Conservation (phyloP, 768 basidiomycete genomes). For the Astraeus odoratus region DNA sequence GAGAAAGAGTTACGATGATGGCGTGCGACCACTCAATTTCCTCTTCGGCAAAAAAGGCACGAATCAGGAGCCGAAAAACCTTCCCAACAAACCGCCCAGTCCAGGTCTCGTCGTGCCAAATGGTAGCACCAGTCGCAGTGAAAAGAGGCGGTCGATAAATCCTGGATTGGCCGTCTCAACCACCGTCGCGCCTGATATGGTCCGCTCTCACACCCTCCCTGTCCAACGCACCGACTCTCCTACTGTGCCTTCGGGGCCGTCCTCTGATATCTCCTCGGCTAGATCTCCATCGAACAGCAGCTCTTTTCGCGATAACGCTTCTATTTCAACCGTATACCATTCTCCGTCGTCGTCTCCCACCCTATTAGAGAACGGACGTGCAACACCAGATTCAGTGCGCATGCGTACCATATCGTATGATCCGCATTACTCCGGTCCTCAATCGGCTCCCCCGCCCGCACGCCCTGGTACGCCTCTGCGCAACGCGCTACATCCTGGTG, state of each 20-base stretch:
- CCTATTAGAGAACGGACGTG: constrained; percentile 25
- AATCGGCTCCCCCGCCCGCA: constrained; percentile 1
- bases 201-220: constrained; percentile 25
- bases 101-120: constrained; percentile 22
- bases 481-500: constrained; percentile 17
- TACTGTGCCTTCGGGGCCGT: constrained; percentile 8
- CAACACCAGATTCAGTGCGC: constrained; percentile 35
- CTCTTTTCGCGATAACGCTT: constrained; percentile 21
- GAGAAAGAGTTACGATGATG: constrained; percentile 41
- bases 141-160: constrained; percentile 50
- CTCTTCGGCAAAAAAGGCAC: constrained; percentile 19
- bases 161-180: constrained; percentile 37
- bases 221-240: constrained; percentile 20
- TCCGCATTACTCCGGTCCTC: constrained; percentile 1
- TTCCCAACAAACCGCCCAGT: constrained; percentile 4
- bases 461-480: constrained; percentile 10
- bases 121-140: constrained; percentile 29
- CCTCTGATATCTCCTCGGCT: constrained; percentile 12
- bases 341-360: constrained; percentile 35
- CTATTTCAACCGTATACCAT: constrained; percentile 24
- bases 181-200: constrained; percentile 19
- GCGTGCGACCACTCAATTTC: constrained; percentile 33
- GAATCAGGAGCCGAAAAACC: constrained; percentile 10
- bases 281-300: constrained; percentile 20
- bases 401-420: constrained; percentile 33